Base-by-base conservation (phyloP, 2,329 filamentous ascomycete genomes). In the Hymenoscyphus albidus region DNA sequence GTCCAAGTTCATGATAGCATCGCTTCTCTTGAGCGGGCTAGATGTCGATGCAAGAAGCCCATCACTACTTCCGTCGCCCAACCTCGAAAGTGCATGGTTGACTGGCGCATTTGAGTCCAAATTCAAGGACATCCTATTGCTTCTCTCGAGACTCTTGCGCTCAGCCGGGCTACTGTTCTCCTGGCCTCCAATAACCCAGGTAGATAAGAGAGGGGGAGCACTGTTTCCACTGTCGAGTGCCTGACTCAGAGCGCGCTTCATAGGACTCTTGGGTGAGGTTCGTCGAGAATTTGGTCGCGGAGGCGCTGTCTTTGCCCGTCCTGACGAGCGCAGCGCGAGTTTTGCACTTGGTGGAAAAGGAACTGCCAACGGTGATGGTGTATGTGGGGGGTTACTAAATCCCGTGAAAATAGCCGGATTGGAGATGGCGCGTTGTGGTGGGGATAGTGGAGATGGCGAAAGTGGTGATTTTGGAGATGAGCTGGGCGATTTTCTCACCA, bases 1-100 rank as follows among this genome's bases (percentile, higher is more conserved):
- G 72, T 96, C 93, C 59, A 96, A 80, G 73, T 92, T 92, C 90
- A 96, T 94, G 61, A 89, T 89, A 55, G 91, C 89, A 79, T 98
- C 94, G 74, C 90, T 94, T 71, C 95, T 88, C 82, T 98, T 97
- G 71, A 98, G 80, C 5, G 94, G 93, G 75, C 94, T 97, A 5
- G 89, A 88, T 66, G 87, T 86, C 22, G 84, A 80, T 18, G 85
- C 80, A 59, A 81, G 78, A 60, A 79, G 79, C 44, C 57, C 59
- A 60, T 76, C 73, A 40, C 69, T 74, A 58, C 77, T 79, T 18
- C 76, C 75, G 61, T 86, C 84, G 16, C 48, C 48, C 70, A 84
- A 75, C 68, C 83, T 83, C 55, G 84, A 77, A 39, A 83, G 77
- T 14, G 79, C 77, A 66, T 80, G 78, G 67, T 83, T 81, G 3